Evolutionary conservation across 352 stramenopile genomes (phyloP), one percentile per base, ranked within the genome.

Genomic region (Phytophthora fragariaefolia): DNA sequence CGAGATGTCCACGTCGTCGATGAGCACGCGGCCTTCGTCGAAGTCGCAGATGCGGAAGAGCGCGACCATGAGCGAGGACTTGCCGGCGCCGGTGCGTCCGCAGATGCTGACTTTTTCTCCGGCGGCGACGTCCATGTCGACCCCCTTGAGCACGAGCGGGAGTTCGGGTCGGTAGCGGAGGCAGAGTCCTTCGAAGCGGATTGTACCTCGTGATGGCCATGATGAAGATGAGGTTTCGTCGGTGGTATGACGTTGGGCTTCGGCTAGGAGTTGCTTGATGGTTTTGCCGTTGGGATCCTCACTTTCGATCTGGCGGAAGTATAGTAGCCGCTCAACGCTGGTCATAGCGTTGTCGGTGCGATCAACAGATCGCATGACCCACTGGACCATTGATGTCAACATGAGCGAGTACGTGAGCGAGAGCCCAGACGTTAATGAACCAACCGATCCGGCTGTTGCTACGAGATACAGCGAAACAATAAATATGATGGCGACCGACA

Each of bases 401-500:
- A 77, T 69, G 15, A 75, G 53, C 0, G 66, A 57, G 45, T 80
- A 80, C 17, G 76, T 76, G 20, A 78, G 67, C n/a, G 68, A 71
- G 2, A 77, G 58, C 0, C 71, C 74, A 1, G 74, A 69, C 0
- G 58, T 56, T 13, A 66, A 20, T 0, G 66, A 58, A 0, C 67
- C 69, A 22, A 80, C 50, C 0, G 57, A 58, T 6, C 65, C 69
- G 24, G 71, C 73, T 17, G 72, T 64, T 0, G 87, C 49, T 3
- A 98, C 89, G 13, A 91, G 60, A 46, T 93, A 95, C 6, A 98
- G 63, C 30, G 90, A 87, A n/a, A 96, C 82, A 15, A 83, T 78
- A 22, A 83, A 80, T 26, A 98, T 91, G 42, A 98, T 95, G 7
- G 93, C 36, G 12, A 93, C 80, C 2, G 77, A 76, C 10, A 88